These are phyloP conservation scores for Spergularia bocconei DNA, from an alignment of 148 eudicot genomes.

Conservation along the genomic window DNA sequence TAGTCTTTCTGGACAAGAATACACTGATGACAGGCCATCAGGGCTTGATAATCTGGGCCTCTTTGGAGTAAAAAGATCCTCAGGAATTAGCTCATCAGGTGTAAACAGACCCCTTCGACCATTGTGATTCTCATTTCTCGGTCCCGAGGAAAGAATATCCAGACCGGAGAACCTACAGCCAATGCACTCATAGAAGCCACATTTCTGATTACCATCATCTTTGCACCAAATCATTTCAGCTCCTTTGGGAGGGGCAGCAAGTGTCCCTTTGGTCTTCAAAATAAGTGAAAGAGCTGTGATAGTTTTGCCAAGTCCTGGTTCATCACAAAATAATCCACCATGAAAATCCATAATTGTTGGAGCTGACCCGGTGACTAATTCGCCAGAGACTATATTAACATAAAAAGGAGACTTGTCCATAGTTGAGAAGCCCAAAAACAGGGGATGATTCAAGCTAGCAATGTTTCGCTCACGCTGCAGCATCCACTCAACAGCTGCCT, in stretches of 20 bases:
- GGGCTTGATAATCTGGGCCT: slow-evolving; percentile 22
- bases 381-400: slow-evolving; percentile 75
- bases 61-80: slow-evolving; percentile 31
- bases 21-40: slow-evolving; percentile 26
- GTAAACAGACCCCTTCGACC: slow-evolving; percentile 56
- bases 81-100: slow-evolving; percentile 45
- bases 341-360: slow-evolving; percentile 72
- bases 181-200: slow-evolving; percentile 85
- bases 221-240: slow-evolving; percentile 61
- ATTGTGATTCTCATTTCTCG: slow-evolving; percentile 37
- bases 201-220: slow-evolving; percentile 60
- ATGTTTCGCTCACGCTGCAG: slow-evolving; percentile 75
- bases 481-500: slow-evolving; percentile 99
- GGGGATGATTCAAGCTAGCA: slow-evolving; percentile 57
- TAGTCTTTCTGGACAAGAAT: slow-evolving; percentile 29
- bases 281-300: slow-evolving; percentile 90
- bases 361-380: slow-evolving; percentile 44
- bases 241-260: slow-evolving; percentile 73
- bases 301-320: slow-evolving; percentile 98
- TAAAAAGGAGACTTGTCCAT: slow-evolving; percentile 67
- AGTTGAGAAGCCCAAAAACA: slow-evolving; percentile 54
- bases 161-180: slow-evolving; percentile 34
- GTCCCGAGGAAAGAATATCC: slow-evolving; percentile 32
- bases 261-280: slow-evolving; percentile 85
- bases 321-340: slow-evolving; percentile 98